Conservation (phyloP, 495 filamentous ascomycete genomes). For the Arthonia radiata region DNA sequence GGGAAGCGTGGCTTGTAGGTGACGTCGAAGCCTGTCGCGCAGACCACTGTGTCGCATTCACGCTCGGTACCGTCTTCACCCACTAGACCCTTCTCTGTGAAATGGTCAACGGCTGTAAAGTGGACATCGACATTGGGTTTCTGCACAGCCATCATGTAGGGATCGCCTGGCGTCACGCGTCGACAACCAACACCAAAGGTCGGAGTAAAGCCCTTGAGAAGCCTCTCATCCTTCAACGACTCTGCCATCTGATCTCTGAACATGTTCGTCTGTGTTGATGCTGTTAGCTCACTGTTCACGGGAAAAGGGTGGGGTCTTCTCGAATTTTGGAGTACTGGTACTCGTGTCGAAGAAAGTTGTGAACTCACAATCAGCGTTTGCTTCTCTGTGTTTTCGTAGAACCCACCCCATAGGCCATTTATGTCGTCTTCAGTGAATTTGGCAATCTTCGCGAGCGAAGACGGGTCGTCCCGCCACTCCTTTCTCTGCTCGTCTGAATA, state of each 20-base stretch:
- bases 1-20: constrained; percentile 13
- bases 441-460: constrained; percentile 12
- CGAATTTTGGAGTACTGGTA: too few relatives aligned
- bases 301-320: too few relatives aligned
- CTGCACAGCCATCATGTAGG: constrained; percentile 23
- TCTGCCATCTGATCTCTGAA: constrained; percentile 15
- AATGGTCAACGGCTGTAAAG: constrained; percentile 9
- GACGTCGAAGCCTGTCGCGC: constrained; percentile 16
- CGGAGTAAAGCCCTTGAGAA: constrained; percentile 15
- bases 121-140: constrained; percentile 22
- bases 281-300: too few relatives aligned
- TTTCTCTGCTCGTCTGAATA: constrained; percentile 13
- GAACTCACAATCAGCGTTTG: constrained; percentile 11
- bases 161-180: constrained; percentile 24
- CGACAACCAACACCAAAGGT: constrained; percentile 8
- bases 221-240: constrained; percentile 16
- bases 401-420: constrained; percentile 15
- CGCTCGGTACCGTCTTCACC: constrained; percentile 13
- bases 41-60: constrained; percentile 14
- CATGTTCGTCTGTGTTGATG: too few relatives aligned
- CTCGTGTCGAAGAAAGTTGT: too few relatives aligned
- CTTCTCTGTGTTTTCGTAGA: constrained; percentile 12
- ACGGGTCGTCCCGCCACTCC: constrained; percentile 12
- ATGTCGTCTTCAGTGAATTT: constrained; percentile 17
- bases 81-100: constrained; percentile 12